Evolutionary conservation across 2,329 filamentous ascomycete genomes (phyloP).

Genomic region (Aureobasidium uvarum): DNA sequence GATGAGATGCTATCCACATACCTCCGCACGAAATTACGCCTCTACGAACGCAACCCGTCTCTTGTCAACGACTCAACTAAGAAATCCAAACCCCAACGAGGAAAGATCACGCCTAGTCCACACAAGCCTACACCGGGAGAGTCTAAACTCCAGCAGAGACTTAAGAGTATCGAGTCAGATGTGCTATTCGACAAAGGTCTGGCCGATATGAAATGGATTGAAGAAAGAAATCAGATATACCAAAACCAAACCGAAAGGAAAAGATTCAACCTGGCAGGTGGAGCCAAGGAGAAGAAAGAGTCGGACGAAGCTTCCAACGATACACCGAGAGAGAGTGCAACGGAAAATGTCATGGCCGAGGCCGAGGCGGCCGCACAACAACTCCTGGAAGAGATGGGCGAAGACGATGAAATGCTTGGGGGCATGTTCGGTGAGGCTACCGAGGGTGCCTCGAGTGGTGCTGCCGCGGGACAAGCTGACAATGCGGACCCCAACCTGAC

Average conservation of each 20-base stretch:
- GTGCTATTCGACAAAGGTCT: slow-evolving; percentile 50
- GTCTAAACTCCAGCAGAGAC: slow-evolving; percentile 67
- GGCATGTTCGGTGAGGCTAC: slow-evolving; percentile 53
- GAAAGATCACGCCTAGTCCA: slow-evolving; percentile 28
- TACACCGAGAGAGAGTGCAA: slow-evolving; percentile 16
- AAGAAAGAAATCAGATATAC: slow-evolving; percentile 45
- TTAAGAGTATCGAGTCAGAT: slow-evolving; percentile 70
- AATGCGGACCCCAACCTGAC: slow-evolving; percentile 50
- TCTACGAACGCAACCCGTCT: slow-evolving; percentile 53
- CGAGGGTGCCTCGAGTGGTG: slow-evolving; percentile 10
- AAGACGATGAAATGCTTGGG: slow-evolving; percentile 58
- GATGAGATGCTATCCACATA: slow-evolving; percentile 66
- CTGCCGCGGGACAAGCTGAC: slow-evolving; percentile 27
- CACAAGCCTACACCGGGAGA: slow-evolving; percentile 47
- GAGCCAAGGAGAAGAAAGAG: slow-evolving; percentile 18
- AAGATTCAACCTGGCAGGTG: slow-evolving; percentile 33
- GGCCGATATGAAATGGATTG: slow-evolving; percentile 49
- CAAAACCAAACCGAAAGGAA: slow-evolving; percentile 41
- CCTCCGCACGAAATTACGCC: slow-evolving; percentile 64
- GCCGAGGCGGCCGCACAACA: slow-evolving; percentile 45
- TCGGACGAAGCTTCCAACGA: neutral
- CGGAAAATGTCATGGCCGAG: slow-evolving; percentile 50
- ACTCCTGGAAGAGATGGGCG: slow-evolving; percentile 42
- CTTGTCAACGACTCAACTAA: slow-evolving; percentile 54
- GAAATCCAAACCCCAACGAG: slow-evolving; percentile 33